A percentile compares a stretch with the other conserved stretches of the same genome.
These are phyloP conservation scores for Mycena polygramma DNA, from an alignment of 768 basidiomycete genomes.

Conservation along the genomic window DNA sequence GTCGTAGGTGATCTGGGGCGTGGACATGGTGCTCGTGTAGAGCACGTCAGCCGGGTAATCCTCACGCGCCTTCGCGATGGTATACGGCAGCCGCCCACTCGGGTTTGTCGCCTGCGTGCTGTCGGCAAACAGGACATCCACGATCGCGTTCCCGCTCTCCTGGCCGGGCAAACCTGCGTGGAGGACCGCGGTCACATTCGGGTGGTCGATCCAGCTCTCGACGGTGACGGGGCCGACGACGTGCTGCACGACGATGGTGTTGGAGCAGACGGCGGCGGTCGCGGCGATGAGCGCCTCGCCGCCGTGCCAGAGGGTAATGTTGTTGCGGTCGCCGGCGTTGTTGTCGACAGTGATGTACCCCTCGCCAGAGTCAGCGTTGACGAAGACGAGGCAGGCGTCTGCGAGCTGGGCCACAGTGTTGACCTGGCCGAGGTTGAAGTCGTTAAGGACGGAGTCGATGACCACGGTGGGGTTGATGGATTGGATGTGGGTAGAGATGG, in stretches of 20 bases:
- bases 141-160: conserved; percentile 70
- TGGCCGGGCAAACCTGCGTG: conserved; percentile 66
- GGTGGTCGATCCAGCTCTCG: conserved; percentile 73
- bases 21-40: conserved; percentile 9
- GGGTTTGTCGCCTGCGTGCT: conserved; percentile 60
- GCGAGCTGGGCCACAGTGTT: conserved; percentile 8
- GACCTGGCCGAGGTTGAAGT: conserved; percentile 52
- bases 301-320: conserved; percentile 57
- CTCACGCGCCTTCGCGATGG: conserved; percentile 64
- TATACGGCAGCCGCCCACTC: conserved; percentile 61
- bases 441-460: conserved; percentile 52
- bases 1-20: conserved; percentile 33
- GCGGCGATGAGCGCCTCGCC: conserved; percentile 57
- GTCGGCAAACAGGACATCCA: conserved; percentile 70
- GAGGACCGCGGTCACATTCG: conserved; percentile 62
- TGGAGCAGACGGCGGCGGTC: conserved; percentile 64
- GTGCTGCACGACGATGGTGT: conserved; percentile 75
- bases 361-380: conserved; percentile 31
- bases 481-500: conserved; percentile 22
- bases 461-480: conserved; percentile 47
- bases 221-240: conserved; percentile 69
- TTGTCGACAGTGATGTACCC: conserved; percentile 57
- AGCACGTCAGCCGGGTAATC: conserved; percentile 59
- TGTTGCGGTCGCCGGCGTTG: conserved; percentile 43
- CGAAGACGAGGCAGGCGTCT: conserved; percentile 26